Percentiles rank a stretch among this genome's conserved stretches.
Evolutionary conservation across 1,284 basidiomycete genomes (phyloP).

Genomic region (Sporisorium graminicola): DNA sequence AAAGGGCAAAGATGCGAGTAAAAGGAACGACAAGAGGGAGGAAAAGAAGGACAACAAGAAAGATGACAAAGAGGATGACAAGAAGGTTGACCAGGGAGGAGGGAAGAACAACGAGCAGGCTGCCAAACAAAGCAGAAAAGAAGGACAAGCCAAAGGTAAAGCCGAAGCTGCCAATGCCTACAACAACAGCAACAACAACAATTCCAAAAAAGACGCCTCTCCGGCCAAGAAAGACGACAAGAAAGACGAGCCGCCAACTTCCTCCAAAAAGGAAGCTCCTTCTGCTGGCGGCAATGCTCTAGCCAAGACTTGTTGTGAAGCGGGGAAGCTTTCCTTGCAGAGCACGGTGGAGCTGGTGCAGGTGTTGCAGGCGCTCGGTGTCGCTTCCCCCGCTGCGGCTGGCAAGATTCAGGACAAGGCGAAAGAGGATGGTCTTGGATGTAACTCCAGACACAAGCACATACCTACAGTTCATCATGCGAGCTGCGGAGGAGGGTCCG

Average conservation of each 20-base stretch:
- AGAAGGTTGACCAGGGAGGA: slow-evolving; percentile 10
- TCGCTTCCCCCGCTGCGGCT: not conserved
- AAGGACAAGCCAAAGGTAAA: slow-evolving; percentile 2
- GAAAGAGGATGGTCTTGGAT: not conserved
- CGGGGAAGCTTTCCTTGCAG: slow-evolving; percentile 18
- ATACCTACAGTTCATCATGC: not conserved
- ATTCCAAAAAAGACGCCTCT: slow-evolving; percentile 14
- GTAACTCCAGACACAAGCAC: slow-evolving; percentile 10
- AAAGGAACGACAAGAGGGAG: slow-evolving; percentile 2
- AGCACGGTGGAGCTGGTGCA: slow-evolving; percentile 22
- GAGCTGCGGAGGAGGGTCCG: not conserved
- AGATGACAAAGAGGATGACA: slow-evolving; percentile 5
- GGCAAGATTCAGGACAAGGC: slow-evolving; percentile 4
- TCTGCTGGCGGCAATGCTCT: slow-evolving; percentile 4
- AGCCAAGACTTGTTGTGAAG: not conserved
- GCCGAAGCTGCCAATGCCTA: not conserved
- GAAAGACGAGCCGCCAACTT: not conserved
- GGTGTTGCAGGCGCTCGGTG: slow-evolving; percentile 26
- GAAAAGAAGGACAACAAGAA: slow-evolving; percentile 2
- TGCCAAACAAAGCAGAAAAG: slow-evolving; percentile 4
- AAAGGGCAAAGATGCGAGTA: not conserved
- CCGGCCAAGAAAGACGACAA: slow-evolving; percentile 11
- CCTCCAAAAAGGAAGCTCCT: slow-evolving; percentile 6
- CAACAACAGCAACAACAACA: slow-evolving; percentile 4
- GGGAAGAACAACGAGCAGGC: not conserved